Conservation (phyloP, 2,329 filamentous ascomycete genomes). For the Parafenestella ontariensis region DNA sequence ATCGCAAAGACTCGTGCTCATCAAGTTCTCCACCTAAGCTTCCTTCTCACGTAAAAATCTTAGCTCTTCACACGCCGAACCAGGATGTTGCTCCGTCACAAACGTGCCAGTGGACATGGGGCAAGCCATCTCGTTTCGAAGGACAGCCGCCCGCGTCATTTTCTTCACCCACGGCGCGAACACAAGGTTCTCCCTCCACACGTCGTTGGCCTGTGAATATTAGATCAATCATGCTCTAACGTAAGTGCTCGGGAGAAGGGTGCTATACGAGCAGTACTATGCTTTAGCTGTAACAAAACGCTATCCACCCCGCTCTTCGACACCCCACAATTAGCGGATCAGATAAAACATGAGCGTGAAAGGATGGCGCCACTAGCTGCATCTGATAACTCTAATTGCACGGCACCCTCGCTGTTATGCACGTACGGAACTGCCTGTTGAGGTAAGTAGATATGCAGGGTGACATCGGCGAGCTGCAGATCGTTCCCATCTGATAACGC, state of each 20-base stretch:
- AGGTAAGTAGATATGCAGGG: slow-evolving; percentile 24
- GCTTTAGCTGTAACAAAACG: slow-evolving; percentile 34
- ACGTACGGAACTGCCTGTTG: slow-evolving; percentile 27
- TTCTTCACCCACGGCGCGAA: slow-evolving; percentile 11
- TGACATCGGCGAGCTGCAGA: slow-evolving; percentile 30
- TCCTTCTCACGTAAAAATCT: slow-evolving; percentile 14
- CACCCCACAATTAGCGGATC: slow-evolving; percentile 37
- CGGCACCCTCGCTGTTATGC: slow-evolving; percentile 11
- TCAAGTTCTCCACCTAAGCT: slow-evolving; percentile 17
- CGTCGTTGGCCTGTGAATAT: background rate
- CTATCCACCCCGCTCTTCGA: slow-evolving; percentile 1
- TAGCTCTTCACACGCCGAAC: slow-evolving; percentile 19
- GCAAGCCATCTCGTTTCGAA: slow-evolving; percentile 16
- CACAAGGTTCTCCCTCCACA: slow-evolving; percentile 7
- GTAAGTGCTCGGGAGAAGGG: slow-evolving; percentile 14
- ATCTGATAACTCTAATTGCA: slow-evolving; percentile 44
- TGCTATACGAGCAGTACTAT: slow-evolving; percentile 15
- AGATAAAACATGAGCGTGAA: slow-evolving; percentile 34
- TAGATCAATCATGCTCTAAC: slow-evolving; percentile 19
- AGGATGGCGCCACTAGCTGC: slow-evolving; percentile 21
- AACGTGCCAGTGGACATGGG: slow-evolving; percentile 6
- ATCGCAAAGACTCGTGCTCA: slow-evolving; percentile 16
- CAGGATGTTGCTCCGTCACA: slow-evolving; percentile 18
- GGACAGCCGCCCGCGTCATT: slow-evolving; percentile 28
- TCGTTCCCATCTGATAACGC: slow-evolving; percentile 41